These are phyloP conservation scores for Scortechinia acanthostroma DNA, from an alignment of 2,329 filamentous ascomycete genomes.

Conservation along the genomic window DNA sequence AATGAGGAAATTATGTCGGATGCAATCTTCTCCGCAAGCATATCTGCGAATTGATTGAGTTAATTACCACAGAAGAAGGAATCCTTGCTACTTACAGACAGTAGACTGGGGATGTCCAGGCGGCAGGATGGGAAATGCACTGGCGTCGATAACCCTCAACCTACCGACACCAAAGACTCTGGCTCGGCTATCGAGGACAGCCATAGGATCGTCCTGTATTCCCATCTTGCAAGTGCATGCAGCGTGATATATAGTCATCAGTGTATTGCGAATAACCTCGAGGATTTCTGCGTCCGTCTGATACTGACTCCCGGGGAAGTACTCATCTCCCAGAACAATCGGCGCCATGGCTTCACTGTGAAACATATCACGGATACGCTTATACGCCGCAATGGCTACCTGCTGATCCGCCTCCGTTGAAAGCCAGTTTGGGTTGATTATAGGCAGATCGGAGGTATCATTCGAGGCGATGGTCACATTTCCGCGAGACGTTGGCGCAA, in stretches of 20 bases:
- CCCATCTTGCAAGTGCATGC: conserved; percentile 10
- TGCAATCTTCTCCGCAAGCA: conserved; percentile 2
- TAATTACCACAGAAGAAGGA: conserved; percentile 4
- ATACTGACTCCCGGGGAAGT: conserved; percentile 5
- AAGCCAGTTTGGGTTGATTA: conserved; percentile 30
- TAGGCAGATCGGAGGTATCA: conserved; percentile 20
- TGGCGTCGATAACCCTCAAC: conserved; percentile 3
- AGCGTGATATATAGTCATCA: conserved; percentile 9
- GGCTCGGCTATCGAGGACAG: conserved; percentile 8
- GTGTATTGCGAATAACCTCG: conserved; percentile 3
- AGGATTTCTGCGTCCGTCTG: conserved; percentile 6
- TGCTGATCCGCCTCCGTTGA: conserved; percentile 24
- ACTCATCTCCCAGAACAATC: conserved; percentile 3
- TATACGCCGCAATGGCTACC: conserved; percentile 27
- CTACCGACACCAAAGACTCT: conserved; percentile 9
- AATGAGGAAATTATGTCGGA: background rate
- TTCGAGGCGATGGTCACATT: conserved; percentile 22
- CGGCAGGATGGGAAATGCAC: conserved; percentile 6
- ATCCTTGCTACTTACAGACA: background rate
- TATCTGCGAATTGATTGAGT: conserved; percentile 5
- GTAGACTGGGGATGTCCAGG: conserved; percentile 4
- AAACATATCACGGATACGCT: conserved; percentile 19
- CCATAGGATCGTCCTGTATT: conserved; percentile 4
- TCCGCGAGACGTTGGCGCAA: conserved; percentile 27
- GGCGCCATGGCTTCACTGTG: conserved; percentile 3